A percentile compares a stretch with the other conserved stretches of the same genome.
Evolutionary conservation across 2,329 filamentous ascomycete species (phyloP).

Genomic region (Diaporthe caulivora): DNA sequence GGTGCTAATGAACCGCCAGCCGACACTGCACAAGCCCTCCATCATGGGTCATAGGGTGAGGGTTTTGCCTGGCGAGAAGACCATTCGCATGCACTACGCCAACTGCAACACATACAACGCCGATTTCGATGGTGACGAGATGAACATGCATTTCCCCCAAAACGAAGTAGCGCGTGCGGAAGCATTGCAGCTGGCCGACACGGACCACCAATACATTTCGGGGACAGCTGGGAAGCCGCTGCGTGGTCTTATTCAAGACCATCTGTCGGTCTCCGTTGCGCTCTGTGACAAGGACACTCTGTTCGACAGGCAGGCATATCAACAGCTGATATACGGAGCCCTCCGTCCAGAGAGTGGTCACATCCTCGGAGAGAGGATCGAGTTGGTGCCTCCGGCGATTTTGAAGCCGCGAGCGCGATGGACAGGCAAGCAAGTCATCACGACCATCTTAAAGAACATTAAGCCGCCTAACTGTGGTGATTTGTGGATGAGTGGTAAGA

Average conservation of each 20-base stretch:
- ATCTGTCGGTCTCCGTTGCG: conserved; percentile 93
- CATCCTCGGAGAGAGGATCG: conserved; percentile 84
- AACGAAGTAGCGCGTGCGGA: conserved; percentile 95
- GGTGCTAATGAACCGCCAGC: conserved; percentile 98
- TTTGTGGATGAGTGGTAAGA: conserved; percentile 83
- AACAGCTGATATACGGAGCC: conserved; percentile 92
- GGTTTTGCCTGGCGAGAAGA: conserved; percentile 94
- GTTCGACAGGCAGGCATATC: conserved; percentile 88
- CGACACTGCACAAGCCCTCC: conserved; percentile 96
- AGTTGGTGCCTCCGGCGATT: conserved; percentile 84
- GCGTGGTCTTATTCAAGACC: conserved; percentile 97
- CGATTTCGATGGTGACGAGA: conserved; percentile 99
- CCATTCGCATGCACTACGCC: conserved; percentile 99
- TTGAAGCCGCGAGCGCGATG: conserved; percentile 85
- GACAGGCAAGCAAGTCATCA: conserved; percentile 97
- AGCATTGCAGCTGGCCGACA: conserved; percentile 92
- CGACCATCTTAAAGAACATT: conserved; percentile 93
- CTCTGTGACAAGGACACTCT: conserved; percentile 93
- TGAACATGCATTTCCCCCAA: conserved; percentile 99
- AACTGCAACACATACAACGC: conserved; percentile 99
- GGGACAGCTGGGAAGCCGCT: conserved; percentile 94
- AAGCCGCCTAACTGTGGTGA: conserved; percentile 81
- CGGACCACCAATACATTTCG: conserved; percentile 96
- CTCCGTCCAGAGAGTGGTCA: conserved; percentile 91
- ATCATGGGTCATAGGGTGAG: conserved; percentile 98